Percentiles rank a stretch among this genome's conserved stretches.
Evolutionary conservation across 2,329 filamentous ascomycete genomes (phyloP).

Genomic region (Aspergillus fischeri): DNA sequence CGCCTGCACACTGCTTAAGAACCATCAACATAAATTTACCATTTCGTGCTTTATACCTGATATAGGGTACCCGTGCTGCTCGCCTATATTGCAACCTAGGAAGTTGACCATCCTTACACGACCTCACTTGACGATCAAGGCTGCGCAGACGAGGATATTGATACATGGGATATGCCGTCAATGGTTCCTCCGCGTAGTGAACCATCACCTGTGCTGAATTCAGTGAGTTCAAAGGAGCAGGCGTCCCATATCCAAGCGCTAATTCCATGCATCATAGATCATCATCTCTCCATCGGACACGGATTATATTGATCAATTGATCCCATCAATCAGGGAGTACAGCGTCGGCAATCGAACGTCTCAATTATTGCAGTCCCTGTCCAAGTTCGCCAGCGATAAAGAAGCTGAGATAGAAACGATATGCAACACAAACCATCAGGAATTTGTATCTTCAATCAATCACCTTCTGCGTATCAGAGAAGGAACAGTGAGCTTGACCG

Average conservation of each 20-base stretch:
- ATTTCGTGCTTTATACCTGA: background rate
- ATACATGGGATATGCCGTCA: constrained; percentile 29
- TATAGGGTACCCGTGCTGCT: background rate
- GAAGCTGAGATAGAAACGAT: constrained; percentile 91
- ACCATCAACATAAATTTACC: background rate
- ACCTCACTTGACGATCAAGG: background rate
- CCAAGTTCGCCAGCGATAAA: constrained; percentile 77
- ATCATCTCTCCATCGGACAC: constrained; percentile 86
- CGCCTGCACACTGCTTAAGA: background rate
- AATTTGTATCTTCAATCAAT: constrained; percentile 90
- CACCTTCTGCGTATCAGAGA: constrained; percentile 89
- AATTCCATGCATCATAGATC: constrained; percentile 56
- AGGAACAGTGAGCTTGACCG: constrained; percentile 80
- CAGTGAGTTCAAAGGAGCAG: constrained; percentile 23
- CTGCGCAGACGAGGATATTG: background rate
- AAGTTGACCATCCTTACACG: background rate
- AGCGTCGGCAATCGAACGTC: constrained; percentile 68
- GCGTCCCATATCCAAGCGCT: constrained; percentile 2
- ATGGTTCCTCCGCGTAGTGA: constrained; percentile 31
- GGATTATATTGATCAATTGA: constrained; percentile 93
- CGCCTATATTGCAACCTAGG: background rate
- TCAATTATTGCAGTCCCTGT: constrained; percentile 71
- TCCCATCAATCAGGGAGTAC: constrained; percentile 89
- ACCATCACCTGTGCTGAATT: constrained; percentile 37
- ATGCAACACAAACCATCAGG: constrained; percentile 92